Percentiles rank a stretch among this genome's conserved stretches.
Conservation (phyloP, 805 yeast genomes). For the Ogataea salicorniae region DNA sequence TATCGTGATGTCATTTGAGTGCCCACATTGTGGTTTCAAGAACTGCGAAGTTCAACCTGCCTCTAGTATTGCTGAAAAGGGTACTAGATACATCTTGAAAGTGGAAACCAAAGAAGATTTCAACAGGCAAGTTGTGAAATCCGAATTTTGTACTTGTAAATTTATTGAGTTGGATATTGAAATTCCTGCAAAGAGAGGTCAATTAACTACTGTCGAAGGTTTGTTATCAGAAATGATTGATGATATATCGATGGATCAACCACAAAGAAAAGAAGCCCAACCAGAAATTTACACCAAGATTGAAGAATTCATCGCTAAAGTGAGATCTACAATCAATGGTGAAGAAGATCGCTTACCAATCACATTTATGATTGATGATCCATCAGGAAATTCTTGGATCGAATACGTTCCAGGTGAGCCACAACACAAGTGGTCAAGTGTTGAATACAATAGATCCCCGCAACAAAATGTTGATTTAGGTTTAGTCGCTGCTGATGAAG, state of each 20-base stretch:
- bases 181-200: slow-evolving; percentile 94
- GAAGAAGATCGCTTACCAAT: slow-evolving; percentile 67
- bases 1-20: slow-evolving; percentile 88
- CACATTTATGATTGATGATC: slow-evolving; percentile 80
- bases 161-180: slow-evolving; percentile 85
- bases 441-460: slow-evolving; percentile 76
- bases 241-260: slow-evolving; percentile 78
- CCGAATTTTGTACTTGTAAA: slow-evolving; percentile 76
- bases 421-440: slow-evolving; percentile 83
- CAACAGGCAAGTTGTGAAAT: slow-evolving; percentile 86
- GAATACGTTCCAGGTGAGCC: slow-evolving; percentile 85
- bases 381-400: slow-evolving; percentile 96
- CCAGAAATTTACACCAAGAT: slow-evolving; percentile 76
- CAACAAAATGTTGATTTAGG: slow-evolving; percentile 87
- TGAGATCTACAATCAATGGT: slow-evolving; percentile 57
- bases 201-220: slow-evolving; percentile 90
- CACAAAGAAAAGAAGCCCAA: slow-evolving; percentile 64
- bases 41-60: slow-evolving; percentile 97
- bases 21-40: slow-evolving; percentile 90
- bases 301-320: slow-evolving; percentile 58
- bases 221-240: slow-evolving; percentile 75
- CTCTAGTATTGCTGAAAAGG: slow-evolving; percentile 83
- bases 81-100: slow-evolving; percentile 64
- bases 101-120: slow-evolving; percentile 69
- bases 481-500: slow-evolving; percentile 64